Conservation (phyloP, 2,329 filamentous ascomycete genomes). For the Aspergillus pseudoterreus region DNA sequence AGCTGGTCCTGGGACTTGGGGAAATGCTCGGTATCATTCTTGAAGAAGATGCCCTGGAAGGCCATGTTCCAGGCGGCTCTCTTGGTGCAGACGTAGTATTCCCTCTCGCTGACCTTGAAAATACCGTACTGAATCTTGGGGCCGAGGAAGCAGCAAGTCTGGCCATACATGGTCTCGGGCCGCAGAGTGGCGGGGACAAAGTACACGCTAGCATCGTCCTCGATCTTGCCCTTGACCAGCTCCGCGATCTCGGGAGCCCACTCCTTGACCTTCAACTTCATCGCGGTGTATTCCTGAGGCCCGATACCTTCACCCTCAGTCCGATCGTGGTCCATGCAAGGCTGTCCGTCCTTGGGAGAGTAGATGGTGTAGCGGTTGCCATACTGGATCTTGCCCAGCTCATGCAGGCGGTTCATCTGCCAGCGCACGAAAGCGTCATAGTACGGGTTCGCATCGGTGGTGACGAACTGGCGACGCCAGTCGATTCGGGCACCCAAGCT, state of each 20-base stretch:
- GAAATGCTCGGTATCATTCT: constrained; percentile 38
- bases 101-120: constrained; percentile 71
- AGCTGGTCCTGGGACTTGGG: constrained; percentile 64
- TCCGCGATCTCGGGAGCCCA: constrained; percentile 76
- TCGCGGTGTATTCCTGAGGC: constrained; percentile 85
- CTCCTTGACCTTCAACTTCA: constrained; percentile 88
- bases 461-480: constrained; percentile 89
- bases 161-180: constrained; percentile 98
- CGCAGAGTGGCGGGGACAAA: constrained; percentile 88
- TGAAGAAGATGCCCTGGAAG: constrained; percentile 79
- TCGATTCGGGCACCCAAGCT: constrained; percentile 84
- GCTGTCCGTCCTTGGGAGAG: constrained; percentile 81
- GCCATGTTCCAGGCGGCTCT: constrained; percentile 91
- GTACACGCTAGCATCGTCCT: constrained; percentile 74
- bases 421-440: constrained; percentile 94
- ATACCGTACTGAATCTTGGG: constrained; percentile 86
- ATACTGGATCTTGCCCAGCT: constrained; percentile 88
- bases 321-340: constrained; percentile 84
- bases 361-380: constrained; percentile 93
- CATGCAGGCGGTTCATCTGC: constrained; percentile 93
- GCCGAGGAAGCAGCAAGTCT: constrained; percentile 92
- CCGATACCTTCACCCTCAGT: constrained; percentile 75
- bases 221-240: constrained; percentile 71
- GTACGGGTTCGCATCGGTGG: constrained; percentile 93
- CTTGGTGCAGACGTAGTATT: constrained; percentile 81